Base-by-base conservation (phyloP, 805 yeast species). In the Phaffomyces antillensis region DNA sequence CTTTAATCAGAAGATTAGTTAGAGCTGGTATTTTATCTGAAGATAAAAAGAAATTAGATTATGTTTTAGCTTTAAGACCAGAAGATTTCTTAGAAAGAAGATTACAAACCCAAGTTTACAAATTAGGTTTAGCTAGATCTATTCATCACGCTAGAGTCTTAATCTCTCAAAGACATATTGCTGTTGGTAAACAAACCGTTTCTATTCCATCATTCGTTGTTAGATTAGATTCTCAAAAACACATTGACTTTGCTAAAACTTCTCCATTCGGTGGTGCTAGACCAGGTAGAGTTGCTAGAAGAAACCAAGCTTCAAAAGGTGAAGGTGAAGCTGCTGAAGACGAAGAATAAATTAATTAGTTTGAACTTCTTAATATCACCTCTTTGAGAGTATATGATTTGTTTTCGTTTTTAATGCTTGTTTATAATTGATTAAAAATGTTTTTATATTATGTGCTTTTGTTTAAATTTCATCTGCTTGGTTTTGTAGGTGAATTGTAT, bases 231-330 rank as follows among this genome's bases (percentile, higher is more conserved):
- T 90, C 99, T 61, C 99, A 93, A 79, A 93, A 93, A 86, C 98
- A 93, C 89, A 88, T 93, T 77, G 98, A 93, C 83, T 93, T 91
- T 67, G 95, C 99, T 66, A 85, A 93, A 72, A 88, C 87, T 73
- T 93, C 99, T 62, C 99, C 99, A 75, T 91, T 87, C 90, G 99
- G 99, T 75, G 99, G 99, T 79, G 99, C 96, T 65, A 91, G 99
- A 81, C 95, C 99, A 64, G 99, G 99, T 74, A 93, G 99, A 83
- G 96, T 88, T 69, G 95, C 93, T 84, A 88, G 98, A 76, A 62
- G 76, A 70, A 63, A 62, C 61, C 80, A 73, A 68, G 75, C 69
- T 65, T 74, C 68, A 65, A 76, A 48, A 41, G 51, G 49, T 49
- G 48, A 32, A 30, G 83, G 71, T 56, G 90, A 73, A 58, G 91